phyloP scores from a whole-genome alignment of 371 early-diverging fungal genomes.

The Chytridium lagenaria region DNA sequence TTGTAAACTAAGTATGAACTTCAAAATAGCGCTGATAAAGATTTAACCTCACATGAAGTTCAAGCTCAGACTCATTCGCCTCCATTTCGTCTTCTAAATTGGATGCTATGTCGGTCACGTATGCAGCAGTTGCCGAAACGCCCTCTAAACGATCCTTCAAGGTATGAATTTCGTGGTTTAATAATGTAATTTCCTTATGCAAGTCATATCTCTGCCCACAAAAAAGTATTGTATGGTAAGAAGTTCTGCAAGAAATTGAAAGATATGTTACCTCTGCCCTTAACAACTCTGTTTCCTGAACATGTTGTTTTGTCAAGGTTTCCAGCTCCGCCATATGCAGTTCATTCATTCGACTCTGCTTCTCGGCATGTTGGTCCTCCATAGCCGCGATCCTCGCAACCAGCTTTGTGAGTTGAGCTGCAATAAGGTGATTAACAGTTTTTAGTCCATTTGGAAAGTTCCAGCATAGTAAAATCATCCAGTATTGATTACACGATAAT shows the following conservation, averaged over 20 bases:
- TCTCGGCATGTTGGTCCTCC: constrained; percentile 14
- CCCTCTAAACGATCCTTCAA: constrained; percentile 17
- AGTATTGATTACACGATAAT: background rate
- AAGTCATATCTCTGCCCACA: constrained; percentile 6
- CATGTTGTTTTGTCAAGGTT: background rate
- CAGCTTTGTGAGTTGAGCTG: constrained; percentile 1
- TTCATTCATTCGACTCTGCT: constrained; percentile 14
- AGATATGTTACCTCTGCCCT: constrained; percentile 9
- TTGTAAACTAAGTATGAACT: background rate
- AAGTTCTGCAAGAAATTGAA: background rate
- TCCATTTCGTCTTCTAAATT: constrained; percentile 10
- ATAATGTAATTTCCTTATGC: background rate
- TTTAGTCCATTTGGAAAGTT: background rate
- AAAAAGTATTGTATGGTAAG: background rate
- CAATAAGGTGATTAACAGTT: background rate
- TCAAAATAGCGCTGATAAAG: background rate
- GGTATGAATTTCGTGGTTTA: constrained; percentile 1
- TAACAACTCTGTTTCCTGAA: constrained; percentile 7
- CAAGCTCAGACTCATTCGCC: constrained; percentile 21
- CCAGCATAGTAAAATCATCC: background rate
- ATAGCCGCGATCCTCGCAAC: constrained; percentile 2
- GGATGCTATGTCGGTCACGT: constrained; percentile 18
- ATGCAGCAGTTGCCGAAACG: constrained; percentile 17
- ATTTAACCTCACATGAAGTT: background rate
- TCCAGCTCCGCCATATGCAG: constrained; percentile 13